Base-by-base conservation (phyloP, 305 asterid species). In the Fraxinus velutina region DNA sequence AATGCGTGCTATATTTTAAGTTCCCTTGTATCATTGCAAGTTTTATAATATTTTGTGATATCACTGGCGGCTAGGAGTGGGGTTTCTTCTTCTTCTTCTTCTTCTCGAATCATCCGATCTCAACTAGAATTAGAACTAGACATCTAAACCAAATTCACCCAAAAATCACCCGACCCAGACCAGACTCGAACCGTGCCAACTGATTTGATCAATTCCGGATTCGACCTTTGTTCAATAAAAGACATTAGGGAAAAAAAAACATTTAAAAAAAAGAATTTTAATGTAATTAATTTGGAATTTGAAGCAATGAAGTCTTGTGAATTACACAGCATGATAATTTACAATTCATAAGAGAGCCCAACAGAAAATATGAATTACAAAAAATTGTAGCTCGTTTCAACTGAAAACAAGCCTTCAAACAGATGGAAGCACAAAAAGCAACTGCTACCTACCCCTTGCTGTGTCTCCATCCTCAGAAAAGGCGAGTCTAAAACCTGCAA, bases 401-500 rank as follows among this genome's bases (percentile, higher is more conserved):
- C 74, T 4, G 17, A 29, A 68, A 68, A 66, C 74, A 68, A 68
- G 75, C 39, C 75, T 68, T 19, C 83, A 76, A 82, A 68, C 84
- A 47, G 77, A 71, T 13, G 32, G 22, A 76, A 60, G 57, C 77
- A 64, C 84, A 77, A 32, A 82, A 68, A 71, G 74, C 76, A 77
- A 70, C 73, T 55, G 66, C 86, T 80, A 83, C 22, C 78, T 44
- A 29, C 55, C 39, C 80, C 52, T 79, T 79, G 64, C 80, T 36
- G 33, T 78, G 78, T 73, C 76, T 57, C 73, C 55, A 60, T 10
- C 60, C 55, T 15, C 34, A 34, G 9, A 44, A 78, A 79, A 79
- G 72, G 76, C 39, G 60, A 57, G 72, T 27, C 71, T 75, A 74
- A 75, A 75, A 82, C 83, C 83, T 77, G 71, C 68, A 84, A 84